Conservation (phyloP, 176 grass and related monocot genomes). For the Bromus sterilis region DNA sequence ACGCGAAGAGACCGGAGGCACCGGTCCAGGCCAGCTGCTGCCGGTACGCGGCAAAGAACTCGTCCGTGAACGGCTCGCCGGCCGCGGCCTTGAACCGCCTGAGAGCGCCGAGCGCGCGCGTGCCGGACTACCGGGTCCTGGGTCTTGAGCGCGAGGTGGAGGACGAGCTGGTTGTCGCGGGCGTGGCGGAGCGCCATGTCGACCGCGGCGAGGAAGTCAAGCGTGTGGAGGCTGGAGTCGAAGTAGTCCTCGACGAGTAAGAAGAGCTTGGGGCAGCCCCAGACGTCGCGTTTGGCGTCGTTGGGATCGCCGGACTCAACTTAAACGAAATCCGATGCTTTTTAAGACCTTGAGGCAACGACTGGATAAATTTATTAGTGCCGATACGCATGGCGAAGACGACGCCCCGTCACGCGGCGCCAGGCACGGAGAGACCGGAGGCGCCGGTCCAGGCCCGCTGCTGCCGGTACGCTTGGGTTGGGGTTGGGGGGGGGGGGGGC, state of each 20-base stretch:
- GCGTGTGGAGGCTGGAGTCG: constrained; percentile 86
- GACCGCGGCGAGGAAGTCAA: constrained; percentile 86
- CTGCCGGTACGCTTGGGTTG: no score
- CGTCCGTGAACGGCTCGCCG: constrained; percentile 77
- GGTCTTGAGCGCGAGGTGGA: constrained; percentile 71
- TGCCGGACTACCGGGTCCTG: constrained; percentile 7
- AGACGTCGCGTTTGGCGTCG: constrained; percentile 96
- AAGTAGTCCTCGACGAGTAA: constrained; percentile 92
- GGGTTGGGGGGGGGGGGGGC: no score
- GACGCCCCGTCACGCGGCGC: no score
- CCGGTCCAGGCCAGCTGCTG: constrained; percentile 71
- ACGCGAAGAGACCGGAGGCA: constrained; percentile 61
- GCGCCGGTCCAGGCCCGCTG: no score
- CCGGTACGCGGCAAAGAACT: constrained; percentile 65
- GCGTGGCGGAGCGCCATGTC: constrained; percentile 88
- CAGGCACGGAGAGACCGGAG: no score
- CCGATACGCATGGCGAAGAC: no score
- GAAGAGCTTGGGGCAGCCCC: constrained; percentile 75
- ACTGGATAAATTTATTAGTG: no score
- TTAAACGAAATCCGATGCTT: no score
- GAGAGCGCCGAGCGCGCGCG: constrained; percentile 60
- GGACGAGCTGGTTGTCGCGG: constrained; percentile 81
- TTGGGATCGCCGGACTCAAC: no score
- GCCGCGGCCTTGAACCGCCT: constrained; percentile 48
- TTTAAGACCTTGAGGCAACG: no score